Evolutionary conservation across 2,329 filamentous ascomycete genomes (phyloP).

Genomic region (Thelonectria blattea): DNA sequence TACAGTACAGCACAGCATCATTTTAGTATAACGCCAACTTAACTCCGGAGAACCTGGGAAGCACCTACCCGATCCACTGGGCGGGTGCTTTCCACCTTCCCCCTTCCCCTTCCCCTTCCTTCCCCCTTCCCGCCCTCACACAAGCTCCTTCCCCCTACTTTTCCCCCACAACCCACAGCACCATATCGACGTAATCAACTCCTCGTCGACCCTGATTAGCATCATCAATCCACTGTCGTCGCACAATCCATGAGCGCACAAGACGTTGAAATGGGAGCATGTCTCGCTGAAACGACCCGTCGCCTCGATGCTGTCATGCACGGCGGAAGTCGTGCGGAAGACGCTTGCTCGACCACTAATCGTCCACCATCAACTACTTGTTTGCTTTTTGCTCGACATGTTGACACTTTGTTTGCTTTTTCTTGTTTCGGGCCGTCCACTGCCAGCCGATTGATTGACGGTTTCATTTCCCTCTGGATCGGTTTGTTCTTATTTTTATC

Average conservation of each 20-base stretch:
- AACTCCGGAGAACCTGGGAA: no score
- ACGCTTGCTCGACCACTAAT: slow-evolving; percentile 27
- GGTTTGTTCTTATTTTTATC: slow-evolving; percentile 2
- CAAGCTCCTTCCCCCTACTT: background rate
- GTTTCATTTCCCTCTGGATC: background rate
- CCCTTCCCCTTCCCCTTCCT: slow-evolving; percentile 2
- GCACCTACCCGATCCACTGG: background rate
- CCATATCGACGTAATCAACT: background rate
- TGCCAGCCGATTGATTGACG: background rate
- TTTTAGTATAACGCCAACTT: no score
- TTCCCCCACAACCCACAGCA: background rate
- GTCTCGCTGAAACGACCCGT: slow-evolving; percentile 16
- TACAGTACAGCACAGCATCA: no score
- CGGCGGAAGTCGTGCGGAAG: slow-evolving; percentile 15
- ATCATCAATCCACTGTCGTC: slow-evolving; percentile 1
- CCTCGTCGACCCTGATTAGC: background rate
- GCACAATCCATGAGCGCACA: slow-evolving; percentile 15
- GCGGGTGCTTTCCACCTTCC: background rate
- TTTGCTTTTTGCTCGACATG: background rate
- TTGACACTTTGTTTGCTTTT: background rate
- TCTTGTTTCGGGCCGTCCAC: slow-evolving; percentile 9
- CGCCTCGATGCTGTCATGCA: background rate
- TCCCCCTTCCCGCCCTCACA: background rate
- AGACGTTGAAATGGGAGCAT: slow-evolving; percentile 15
- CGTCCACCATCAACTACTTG: background rate